Percentiles rank a stretch among this genome's conserved stretches.
Conservation (phyloP, 2,329 filamentous ascomycete species). For the Penicillium expansum region DNA sequence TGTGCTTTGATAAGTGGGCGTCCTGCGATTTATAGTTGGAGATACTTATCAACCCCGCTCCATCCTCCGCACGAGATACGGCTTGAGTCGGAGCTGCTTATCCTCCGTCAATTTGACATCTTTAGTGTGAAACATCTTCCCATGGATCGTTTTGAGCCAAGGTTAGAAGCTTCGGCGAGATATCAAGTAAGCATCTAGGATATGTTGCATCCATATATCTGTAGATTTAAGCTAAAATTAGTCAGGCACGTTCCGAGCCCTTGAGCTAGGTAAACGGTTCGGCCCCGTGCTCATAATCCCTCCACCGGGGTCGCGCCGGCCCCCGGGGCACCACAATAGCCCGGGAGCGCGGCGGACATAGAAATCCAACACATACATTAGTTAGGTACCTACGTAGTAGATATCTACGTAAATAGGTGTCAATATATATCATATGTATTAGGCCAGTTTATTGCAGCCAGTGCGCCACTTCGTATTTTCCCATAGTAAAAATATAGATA, state of each 20-base stretch:
- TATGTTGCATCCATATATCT: background rate
- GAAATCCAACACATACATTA: no score
- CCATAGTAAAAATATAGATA: no score
- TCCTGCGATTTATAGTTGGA: conserved; percentile 13
- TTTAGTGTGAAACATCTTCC: background rate
- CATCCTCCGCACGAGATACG: conserved; percentile 12
- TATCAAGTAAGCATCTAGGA: background rate
- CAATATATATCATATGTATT: no score
- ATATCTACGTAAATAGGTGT: no score
- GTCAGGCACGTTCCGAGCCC: background rate
- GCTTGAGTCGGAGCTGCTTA: conserved; percentile 8
- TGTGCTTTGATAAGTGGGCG: background rate
- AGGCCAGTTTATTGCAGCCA: no score
- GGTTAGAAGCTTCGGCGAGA: background rate
- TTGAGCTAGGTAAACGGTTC: background rate
- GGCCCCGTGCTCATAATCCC: no score
- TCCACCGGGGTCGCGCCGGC: background rate
- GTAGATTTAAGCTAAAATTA: background rate
- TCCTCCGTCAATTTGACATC: background rate
- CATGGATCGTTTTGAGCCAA: background rate
- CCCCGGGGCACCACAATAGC: background rate
- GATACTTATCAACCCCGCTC: conserved; percentile 18
- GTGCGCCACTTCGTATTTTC: no score
- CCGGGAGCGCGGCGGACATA: background rate
- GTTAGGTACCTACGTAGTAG: no score